Evolutionary conservation across 1,284 basidiomycete species (phyloP).

Genomic region (Naganishia liquefaciens): DNA sequence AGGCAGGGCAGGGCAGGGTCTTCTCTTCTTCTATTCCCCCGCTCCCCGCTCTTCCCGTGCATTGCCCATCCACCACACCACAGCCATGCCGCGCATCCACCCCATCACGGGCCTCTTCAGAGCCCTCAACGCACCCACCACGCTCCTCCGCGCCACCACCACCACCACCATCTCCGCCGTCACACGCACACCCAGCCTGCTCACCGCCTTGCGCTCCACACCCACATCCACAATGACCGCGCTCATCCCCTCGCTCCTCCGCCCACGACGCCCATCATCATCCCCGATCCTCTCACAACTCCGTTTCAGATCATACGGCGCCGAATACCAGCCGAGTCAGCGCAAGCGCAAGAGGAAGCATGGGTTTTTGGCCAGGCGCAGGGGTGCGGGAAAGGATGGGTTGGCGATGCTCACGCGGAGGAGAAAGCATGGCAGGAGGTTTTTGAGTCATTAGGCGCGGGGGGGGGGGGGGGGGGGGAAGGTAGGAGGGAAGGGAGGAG

Average conservation of each 20-base stretch:
- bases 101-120: conserved; percentile 6
- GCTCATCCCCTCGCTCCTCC: conserved; percentile 11
- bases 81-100: conserved; percentile 20
- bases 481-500: background rate
- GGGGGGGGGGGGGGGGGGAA: background rate
- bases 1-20: too few species aligned
- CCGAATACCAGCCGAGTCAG: conserved; percentile 85
- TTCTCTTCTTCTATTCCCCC: too few species aligned
- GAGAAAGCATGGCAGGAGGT: conserved; percentile 63
- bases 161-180: conserved; percentile 3
- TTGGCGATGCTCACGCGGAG: conserved; percentile 62
- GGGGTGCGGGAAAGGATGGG: conserved; percentile 62
- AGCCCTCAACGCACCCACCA: conserved; percentile 1
- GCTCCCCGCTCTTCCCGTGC: background rate
- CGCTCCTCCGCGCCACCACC: background rate
- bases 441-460: conserved; percentile 59
- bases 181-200: background rate
- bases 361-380: conserved; percentile 74
- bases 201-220: conserved; percentile 5
- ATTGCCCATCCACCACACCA: background rate
- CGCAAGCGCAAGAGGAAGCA: conserved; percentile 83
- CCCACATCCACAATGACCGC: background rate
- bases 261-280: background rate
- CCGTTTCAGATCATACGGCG: conserved; percentile 57
- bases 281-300: conserved; percentile 37